phyloP scores from a whole-genome alignment of 164 flowering plant genomes.

The Annona squamosa region DNA sequence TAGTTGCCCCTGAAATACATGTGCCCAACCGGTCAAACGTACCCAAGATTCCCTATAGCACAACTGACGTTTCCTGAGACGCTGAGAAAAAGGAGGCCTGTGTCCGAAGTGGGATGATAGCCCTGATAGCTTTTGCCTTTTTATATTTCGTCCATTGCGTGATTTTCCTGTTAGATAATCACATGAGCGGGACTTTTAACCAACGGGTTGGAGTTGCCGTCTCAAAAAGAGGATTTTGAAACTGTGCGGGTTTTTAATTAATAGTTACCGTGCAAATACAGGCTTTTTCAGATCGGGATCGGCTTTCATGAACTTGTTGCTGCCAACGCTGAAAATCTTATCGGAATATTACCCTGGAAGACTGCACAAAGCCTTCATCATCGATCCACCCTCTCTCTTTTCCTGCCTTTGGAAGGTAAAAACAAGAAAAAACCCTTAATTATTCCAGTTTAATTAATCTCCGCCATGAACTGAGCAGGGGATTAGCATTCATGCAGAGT shows the following conservation, averaged over 20 bases:
- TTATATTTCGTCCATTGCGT: no score
- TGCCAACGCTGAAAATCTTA: slow-evolving; percentile 68
- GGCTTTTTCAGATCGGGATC: slow-evolving; percentile 98
- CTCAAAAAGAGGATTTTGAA: neutral
- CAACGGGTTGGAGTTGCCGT: no score
- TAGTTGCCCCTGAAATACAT: neutral
- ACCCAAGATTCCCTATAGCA: slow-evolving; percentile 11
- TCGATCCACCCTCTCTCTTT: slow-evolving; percentile 94
- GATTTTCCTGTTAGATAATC: no score
- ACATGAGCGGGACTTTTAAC: no score
- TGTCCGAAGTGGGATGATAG: neutral
- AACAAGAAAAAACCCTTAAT: no score
- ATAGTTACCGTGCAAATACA: slow-evolving; percentile 32
- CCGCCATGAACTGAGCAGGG: no score
- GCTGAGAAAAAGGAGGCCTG: neutral
- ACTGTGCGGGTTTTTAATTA: neutral
- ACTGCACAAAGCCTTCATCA: slow-evolving; percentile 71
- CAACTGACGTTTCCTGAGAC: slow-evolving; percentile 3
- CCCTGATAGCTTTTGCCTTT: neutral
- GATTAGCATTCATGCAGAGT: no score
- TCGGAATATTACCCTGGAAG: slow-evolving; percentile 82
- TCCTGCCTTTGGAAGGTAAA: slow-evolving; percentile 97
- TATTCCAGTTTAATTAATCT: no score
- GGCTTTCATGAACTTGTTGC: slow-evolving; percentile 75
- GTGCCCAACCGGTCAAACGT: neutral